Evolutionary conservation across 31 red algal genomes (phyloP).

Genomic region (Bonnemaisonia californica): DNA sequence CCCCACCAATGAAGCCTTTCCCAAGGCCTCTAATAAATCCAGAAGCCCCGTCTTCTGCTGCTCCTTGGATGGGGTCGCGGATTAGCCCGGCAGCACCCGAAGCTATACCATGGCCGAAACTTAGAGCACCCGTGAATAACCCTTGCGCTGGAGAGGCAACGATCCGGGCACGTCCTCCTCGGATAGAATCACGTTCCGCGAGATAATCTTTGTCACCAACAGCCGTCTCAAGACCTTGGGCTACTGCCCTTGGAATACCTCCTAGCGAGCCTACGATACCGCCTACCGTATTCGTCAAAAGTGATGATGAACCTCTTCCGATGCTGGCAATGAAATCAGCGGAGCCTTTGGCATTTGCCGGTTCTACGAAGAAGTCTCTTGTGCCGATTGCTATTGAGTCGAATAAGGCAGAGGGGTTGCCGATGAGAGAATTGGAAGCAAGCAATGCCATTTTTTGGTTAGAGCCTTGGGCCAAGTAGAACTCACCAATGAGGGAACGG

Average conservation of each 20-base stretch:
- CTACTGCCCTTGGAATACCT: constrained; percentile 86
- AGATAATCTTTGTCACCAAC: constrained; percentile 92
- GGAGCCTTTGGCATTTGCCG: constrained; percentile 86
- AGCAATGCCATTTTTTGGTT: constrained; percentile 89
- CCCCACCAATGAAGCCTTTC: constrained; percentile 90
- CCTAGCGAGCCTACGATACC: constrained; percentile 92
- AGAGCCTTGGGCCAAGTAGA: constrained; percentile 84
- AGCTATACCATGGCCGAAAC: constrained; percentile 94
- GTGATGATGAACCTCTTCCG: constrained; percentile 87
- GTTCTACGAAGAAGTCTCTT: constrained; percentile 99
- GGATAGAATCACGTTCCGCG: constrained; percentile 90
- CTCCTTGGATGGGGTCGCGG: constrained; percentile 87
- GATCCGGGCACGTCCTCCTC: constrained; percentile 68
- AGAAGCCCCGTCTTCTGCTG: constrained; percentile 80
- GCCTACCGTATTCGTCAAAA: constrained; percentile 91
- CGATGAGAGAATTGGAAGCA: constrained; percentile 89
- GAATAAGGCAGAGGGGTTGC: constrained; percentile 94
- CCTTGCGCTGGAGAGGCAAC: constrained; percentile 80
- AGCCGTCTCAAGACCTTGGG: constrained; percentile 93
- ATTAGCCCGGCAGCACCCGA: constrained; percentile 91
- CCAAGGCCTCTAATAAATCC: constrained; percentile 95
- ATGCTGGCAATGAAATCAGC: constrained; percentile 93
- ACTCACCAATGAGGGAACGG: constrained; percentile 85
- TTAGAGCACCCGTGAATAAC: constrained; percentile 84
- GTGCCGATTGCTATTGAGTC: constrained; percentile 95